phyloP scores from a whole-genome alignment of 139 green algal genomes.

The Raphidocelis subcapitata region DNA sequence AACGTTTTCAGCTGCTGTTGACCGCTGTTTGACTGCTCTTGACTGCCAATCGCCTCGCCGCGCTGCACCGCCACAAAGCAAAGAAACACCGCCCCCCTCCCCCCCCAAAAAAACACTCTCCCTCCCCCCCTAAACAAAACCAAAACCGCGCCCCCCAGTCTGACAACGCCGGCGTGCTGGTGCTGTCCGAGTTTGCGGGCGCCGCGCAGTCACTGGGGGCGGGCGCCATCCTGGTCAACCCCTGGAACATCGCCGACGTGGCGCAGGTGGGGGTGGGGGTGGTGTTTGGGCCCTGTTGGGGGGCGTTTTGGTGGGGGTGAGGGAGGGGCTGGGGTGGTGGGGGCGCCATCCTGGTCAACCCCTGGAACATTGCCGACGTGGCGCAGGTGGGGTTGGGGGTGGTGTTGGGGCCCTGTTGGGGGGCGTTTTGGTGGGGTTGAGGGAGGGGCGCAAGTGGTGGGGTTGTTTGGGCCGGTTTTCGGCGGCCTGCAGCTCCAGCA shows the following conservation, averaged over 20 bases:
- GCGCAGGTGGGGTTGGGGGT: conserved; percentile 42
- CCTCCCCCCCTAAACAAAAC: no score
- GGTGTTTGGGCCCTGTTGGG: background rate
- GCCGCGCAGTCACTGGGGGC: conserved; percentile 72
- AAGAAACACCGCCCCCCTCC: no score
- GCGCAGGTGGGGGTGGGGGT: conserved; percentile 42
- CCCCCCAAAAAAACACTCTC: no score
- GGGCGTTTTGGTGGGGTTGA: background rate
- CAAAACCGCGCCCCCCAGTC: no score
- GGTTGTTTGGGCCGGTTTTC: conserved; percentile 14
- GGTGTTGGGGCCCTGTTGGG: background rate
- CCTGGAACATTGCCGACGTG: conserved; percentile 98
- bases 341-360: conserved; percentile 95
- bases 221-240: conserved; percentile 95
- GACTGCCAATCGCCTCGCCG: no score
- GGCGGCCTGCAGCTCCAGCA: no score
- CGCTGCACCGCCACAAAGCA: no score
- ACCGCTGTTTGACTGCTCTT: no score
- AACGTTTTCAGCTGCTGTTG: no score
- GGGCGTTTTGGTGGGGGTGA: background rate
- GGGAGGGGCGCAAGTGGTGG: conserved; percentile 1
- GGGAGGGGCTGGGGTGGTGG: conserved; percentile 2
- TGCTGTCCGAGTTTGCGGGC: conserved; percentile 98
- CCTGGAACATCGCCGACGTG: conserved; percentile 98
- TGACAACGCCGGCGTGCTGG: conserved; percentile 89